Evolutionary conservation across 768 basidiomycete genomes (phyloP), one percentile per base, ranked within the genome.

Genomic region (Rhodotorula toruloides): DNA sequence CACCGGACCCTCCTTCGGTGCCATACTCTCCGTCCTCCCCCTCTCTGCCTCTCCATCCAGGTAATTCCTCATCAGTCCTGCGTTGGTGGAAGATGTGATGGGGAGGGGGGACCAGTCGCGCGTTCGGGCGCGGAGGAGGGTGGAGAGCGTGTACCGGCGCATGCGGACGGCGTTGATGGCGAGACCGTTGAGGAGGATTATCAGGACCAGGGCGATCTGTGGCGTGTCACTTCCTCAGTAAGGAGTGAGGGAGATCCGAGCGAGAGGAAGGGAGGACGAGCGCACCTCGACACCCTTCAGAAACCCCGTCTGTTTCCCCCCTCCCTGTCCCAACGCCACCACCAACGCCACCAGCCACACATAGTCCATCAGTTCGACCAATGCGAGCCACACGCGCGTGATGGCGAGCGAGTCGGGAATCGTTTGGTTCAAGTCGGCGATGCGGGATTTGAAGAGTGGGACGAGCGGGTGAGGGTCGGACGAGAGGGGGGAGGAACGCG

Each of bases 101-200:
- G 69, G 57, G 29, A 70, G 61, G n/a, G 69, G 69, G 10, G 64
- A 66, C 69, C 69, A 70, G 58, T 70, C 69, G 39, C 69, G 64
- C 9, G 61, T 49, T 25, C 54, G 46, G 17, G 44, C 31, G 36
- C 58, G 61, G 8, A 70, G 61, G 14, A 46, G 29, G 44, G 44
- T 49, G 5, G 69, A 47, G 48, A 70, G 69, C 27, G 56, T 31
- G 57, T 54, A 70, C 17, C 69, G 69, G 4, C 63, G 60, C 64
- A 70, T 66, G 57, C 69, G 56, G 29, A 66, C 61, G 10, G 47
- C 64, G 49, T 66, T 70, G 48, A 65, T 44, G 27, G 40, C 64
- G 25, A 54, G 46, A 4, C 64, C 69, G 19, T 58, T 63, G 13
- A 66, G 37, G 32, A 70, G 61, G 47, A 70, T 70, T 42, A 70